A percentile compares a stretch with the other conserved stretches of the same genome.
Conservation (phyloP, 371 early-diverging fungal species). For the Encephalitozoon romaleae region DNA sequence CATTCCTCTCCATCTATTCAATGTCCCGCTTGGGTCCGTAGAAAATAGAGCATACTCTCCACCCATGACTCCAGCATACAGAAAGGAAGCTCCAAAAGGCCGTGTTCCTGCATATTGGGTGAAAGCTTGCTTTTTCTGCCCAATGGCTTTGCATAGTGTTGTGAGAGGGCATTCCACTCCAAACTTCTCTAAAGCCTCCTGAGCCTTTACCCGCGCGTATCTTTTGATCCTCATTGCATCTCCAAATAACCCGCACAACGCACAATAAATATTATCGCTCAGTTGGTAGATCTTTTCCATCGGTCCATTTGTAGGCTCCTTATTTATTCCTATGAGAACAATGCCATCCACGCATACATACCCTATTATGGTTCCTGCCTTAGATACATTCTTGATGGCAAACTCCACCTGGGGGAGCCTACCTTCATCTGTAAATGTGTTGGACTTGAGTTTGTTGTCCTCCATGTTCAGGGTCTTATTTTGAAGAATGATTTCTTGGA, state of each 20-base stretch:
- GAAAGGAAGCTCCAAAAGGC: slow-evolving; percentile 93
- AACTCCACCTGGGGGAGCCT: slow-evolving; percentile 96
- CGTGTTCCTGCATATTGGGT: slow-evolving; percentile 94
- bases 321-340: slow-evolving; percentile 89
- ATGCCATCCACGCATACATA: slow-evolving; percentile 76
- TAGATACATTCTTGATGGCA: slow-evolving; percentile 96
- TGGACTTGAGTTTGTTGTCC: slow-evolving; percentile 37
- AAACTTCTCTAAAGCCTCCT: slow-evolving; percentile 74
- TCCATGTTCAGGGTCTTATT: slow-evolving; percentile 33
- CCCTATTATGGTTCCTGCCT: slow-evolving; percentile 88
- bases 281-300: slow-evolving; percentile 82
- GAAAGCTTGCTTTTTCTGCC: slow-evolving; percentile 90
- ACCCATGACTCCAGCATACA: slow-evolving; percentile 83
- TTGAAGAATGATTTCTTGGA: background rate
- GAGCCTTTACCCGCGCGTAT: slow-evolving; percentile 75
- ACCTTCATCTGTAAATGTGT: slow-evolving; percentile 66
- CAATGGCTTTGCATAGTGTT: slow-evolving; percentile 79
- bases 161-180: slow-evolving; percentile 78
- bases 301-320: slow-evolving; percentile 64
- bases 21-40: slow-evolving; percentile 95
- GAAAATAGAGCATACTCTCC: slow-evolving; percentile 86
- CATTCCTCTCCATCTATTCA: slow-evolving; percentile 90
- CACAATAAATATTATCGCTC: slow-evolving; percentile 72
- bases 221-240: slow-evolving; percentile 91
- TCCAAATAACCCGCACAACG: slow-evolving; percentile 91